A percentile compares a stretch with the other conserved stretches of the same genome.
Evolutionary conservation across 1,284 basidiomycete species (phyloP).

Genomic region (Leccinum fallax): DNA sequence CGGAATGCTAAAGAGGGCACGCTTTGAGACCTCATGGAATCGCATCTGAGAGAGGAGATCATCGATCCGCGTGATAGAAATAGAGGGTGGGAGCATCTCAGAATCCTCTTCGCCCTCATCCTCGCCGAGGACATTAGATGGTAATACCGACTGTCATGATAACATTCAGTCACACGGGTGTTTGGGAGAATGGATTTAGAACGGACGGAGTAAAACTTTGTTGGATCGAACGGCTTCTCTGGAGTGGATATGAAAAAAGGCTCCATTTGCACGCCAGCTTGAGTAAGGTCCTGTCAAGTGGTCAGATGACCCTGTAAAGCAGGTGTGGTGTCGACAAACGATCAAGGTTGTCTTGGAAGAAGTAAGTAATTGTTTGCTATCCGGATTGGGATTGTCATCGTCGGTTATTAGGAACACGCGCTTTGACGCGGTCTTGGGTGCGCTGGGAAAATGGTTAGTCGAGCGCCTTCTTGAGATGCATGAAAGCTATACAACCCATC

Average conservation of each 20-base stretch:
- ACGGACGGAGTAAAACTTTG: conserved; percentile 85
- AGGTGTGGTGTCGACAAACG: conserved; percentile 41
- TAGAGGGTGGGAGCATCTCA: conserved; percentile 59
- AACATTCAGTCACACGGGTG: conserved; percentile 8
- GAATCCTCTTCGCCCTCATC: conserved; percentile 51
- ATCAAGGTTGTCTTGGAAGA: conserved; percentile 71
- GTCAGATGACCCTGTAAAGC: conserved; percentile 5
- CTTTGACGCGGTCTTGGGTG: conserved; percentile 84
- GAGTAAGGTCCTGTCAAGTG: conserved; percentile 69
- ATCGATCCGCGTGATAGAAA: conserved; percentile 71
- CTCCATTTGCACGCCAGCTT: conserved; percentile 82
- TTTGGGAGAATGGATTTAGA: conserved; percentile 2
- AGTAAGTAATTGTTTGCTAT: conserved; percentile 57
- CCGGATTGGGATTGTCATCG: conserved; percentile 68
- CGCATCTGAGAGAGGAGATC: conserved; percentile 85
- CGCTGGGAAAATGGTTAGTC: conserved; percentile 46
- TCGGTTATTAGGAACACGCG: conserved; percentile 94
- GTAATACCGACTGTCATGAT: conserved; percentile 56
- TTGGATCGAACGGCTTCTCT: conserved; percentile 71
- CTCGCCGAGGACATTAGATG: conserved; percentile 50
- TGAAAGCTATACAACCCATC: conserved; percentile 64
- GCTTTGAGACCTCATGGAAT: conserved; percentile 85
- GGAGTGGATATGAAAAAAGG: conserved; percentile 89
- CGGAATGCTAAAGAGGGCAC: conserved; percentile 83
- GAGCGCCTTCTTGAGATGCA: background rate